phyloP scores from a whole-genome alignment of 495 filamentous ascomycete genomes.

The Xylaria sp. region DNA sequence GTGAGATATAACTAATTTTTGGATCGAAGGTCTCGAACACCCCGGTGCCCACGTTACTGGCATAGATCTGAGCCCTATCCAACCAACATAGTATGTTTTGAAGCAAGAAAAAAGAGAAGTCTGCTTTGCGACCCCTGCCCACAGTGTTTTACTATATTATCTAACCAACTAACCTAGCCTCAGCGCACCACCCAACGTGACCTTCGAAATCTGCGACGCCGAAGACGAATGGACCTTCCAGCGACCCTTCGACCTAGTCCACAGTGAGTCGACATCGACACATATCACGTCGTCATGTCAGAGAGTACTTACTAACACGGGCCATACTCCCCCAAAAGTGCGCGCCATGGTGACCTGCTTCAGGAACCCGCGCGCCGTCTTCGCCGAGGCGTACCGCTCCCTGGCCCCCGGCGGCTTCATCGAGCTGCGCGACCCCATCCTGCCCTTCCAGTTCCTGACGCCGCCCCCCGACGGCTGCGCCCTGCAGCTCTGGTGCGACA shows the following conservation, averaged over 20 bases:
- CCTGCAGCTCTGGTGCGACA: slow-evolving; percentile 28
- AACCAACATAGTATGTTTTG: slow-evolving; percentile 37
- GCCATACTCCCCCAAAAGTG: no score
- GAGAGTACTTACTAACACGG: background rate
- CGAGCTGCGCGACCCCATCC: slow-evolving; percentile 43
- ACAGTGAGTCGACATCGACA: slow-evolving; percentile 32
- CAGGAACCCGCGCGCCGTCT: slow-evolving; percentile 49
- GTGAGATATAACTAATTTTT: background rate
- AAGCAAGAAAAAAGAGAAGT: background rate
- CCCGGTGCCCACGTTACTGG: slow-evolving; percentile 61
- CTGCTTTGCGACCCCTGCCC: background rate
- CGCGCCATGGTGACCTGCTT: slow-evolving; percentile 58
- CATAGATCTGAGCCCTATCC: slow-evolving; percentile 50
- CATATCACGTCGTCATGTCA: no score
- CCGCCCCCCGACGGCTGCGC: slow-evolving; percentile 30
- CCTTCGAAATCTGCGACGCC: slow-evolving; percentile 64
- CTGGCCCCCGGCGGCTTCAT: slow-evolving; percentile 58
- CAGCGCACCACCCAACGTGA: slow-evolving; percentile 58
- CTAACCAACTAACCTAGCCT: slow-evolving; percentile 6
- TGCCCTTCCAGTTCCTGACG: slow-evolving; percentile 31
- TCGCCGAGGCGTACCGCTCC: slow-evolving; percentile 52
- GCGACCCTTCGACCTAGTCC: slow-evolving; percentile 58
- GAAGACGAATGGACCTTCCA: slow-evolving; percentile 61
- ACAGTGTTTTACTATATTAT: background rate
- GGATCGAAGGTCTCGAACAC: slow-evolving; percentile 37